Percentiles rank a stretch among this genome's conserved stretches.
Conservation (phyloP, 1,284 basidiomycete genomes). For the Ustilago lituana region DNA sequence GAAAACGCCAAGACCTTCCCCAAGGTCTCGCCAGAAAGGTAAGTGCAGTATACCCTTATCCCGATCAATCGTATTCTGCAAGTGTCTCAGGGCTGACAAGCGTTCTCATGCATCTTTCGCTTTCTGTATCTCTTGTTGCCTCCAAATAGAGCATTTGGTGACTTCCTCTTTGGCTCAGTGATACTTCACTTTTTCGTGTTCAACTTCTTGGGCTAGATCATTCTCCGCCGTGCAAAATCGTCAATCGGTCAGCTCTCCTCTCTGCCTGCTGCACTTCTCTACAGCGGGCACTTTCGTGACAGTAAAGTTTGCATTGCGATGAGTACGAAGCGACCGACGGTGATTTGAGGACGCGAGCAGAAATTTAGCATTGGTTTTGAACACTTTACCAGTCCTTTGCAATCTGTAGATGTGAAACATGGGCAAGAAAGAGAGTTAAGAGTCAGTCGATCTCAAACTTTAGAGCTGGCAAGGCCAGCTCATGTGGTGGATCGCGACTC, state of each 20-base stretch:
- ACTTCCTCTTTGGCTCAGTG: conserved; percentile 92
- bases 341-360: background rate
- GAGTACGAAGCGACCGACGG: conserved; percentile 3
- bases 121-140: background rate
- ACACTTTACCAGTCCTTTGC: conserved; percentile 56
- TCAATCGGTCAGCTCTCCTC: too few species aligned
- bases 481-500: too few species aligned
- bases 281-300: too few species aligned
- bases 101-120: too few species aligned
- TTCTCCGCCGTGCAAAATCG: background rate
- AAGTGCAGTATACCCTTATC: too few species aligned
- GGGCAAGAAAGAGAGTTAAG: background rate
- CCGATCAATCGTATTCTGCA: too few species aligned
- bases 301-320: conserved; percentile 19
- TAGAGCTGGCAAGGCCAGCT: too few species aligned
- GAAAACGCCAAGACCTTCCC: conserved; percentile 72
- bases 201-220: conserved; percentile 83
- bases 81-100: too few species aligned
- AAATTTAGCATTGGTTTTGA: too few species aligned
- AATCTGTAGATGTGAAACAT: conserved; percentile 20
- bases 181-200: conserved; percentile 97
- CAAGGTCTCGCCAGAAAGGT: conserved; percentile 91
- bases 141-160: conserved; percentile 75
- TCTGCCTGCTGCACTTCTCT: too few species aligned
- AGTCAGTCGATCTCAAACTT: too few species aligned